Percentiles rank a stretch among this genome's conserved stretches.
Evolutionary conservation across 139 green algal genomes (phyloP).

Genomic region (Chlamydomonas applanata): DNA sequence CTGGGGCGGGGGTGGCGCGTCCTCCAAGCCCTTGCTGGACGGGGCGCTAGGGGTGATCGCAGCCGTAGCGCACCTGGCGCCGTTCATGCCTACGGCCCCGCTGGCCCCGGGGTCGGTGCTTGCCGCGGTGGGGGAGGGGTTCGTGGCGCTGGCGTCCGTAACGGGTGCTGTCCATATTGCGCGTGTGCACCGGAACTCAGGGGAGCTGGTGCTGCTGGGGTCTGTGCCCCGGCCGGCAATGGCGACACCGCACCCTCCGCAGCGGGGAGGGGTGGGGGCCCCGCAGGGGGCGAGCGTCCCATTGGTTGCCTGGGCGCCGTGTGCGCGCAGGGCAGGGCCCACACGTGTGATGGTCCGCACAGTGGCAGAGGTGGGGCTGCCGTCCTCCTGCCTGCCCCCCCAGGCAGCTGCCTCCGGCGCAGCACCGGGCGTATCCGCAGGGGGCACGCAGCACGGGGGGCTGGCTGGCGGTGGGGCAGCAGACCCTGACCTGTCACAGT

Average conservation of each 20-base stretch:
- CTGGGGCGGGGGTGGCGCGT: slow-evolving; percentile 4
- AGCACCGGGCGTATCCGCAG: too few species aligned
- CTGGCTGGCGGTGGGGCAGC: not conserved
- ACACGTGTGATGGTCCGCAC: too few species aligned
- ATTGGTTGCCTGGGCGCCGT: too few species aligned
- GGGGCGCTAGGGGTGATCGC: slow-evolving; percentile 29
- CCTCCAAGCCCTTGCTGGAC: slow-evolving; percentile 22
- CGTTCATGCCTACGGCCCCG: slow-evolving; percentile 25
- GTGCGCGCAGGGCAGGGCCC: too few species aligned
- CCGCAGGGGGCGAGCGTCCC: too few species aligned
- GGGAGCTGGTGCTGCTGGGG: slow-evolving; percentile 44
- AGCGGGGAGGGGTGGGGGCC: too few species aligned
- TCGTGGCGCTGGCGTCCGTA: slow-evolving; percentile 27
- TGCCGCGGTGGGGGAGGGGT: slow-evolving; percentile 44
- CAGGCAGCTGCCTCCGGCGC: too few species aligned
- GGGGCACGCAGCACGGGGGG: too few species aligned
- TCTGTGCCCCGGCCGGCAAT: slow-evolving; percentile 34
- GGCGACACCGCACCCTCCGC: too few species aligned
- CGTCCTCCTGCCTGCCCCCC: too few species aligned
- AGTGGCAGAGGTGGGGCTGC: too few species aligned
- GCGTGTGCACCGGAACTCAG: slow-evolving; percentile 30
- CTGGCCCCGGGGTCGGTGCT: not conserved
- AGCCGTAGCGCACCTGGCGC: slow-evolving; percentile 39
- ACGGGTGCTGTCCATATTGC: slow-evolving; percentile 37
- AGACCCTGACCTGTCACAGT: not conserved